Evolutionary conservation across 2,329 filamentous ascomycete species (phyloP), one percentile per base, ranked within the genome.

Genomic region (Aspergillus sp.): DNA sequence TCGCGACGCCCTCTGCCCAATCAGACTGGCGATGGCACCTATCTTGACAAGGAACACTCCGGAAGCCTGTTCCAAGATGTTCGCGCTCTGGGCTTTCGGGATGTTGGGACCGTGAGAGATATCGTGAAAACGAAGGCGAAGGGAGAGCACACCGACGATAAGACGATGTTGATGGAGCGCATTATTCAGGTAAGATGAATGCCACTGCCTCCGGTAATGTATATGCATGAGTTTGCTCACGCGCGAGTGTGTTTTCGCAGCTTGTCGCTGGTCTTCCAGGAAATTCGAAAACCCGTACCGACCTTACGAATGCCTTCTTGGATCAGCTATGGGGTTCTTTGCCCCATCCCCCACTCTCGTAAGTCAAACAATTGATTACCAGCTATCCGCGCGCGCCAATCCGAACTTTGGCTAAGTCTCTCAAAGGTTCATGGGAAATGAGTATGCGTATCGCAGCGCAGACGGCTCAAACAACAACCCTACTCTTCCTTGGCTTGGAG

Each of bases 381-480:
- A 10, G 39, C 52, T n/a, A 53, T 42, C 5, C 18, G 11, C 16
- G 10, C 6, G 4, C 9, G 26, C 31, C 22, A 46, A 26, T 49
- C 10, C 12, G n/a, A 29, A 20, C n/a, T 29, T 46, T 24, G 26
- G 53, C 59, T 70, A 55, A 70, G 36, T 31, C 29, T 14, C 10
- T 22, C 9, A 55, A 57, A 79, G 77, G 36, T 81, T 75, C 56
- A 70, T 81, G 64, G 78, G 77, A 45, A 72, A 87, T 7, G 77
- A 88, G 57, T 88, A 82, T 68, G 80, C 82, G 64, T 92, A 90
- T 68, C 84, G 90, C 14, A 83, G 82, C 54, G 84, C 89, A 0
- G 89, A 92, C 77, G 90, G 90, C 0, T 89, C 86, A 0, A 83
- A 85, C 74, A 92, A 91, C 63, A 92, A 91, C 67, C 84, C 87